Percentiles rank a stretch among this genome's conserved stretches.
These are phyloP conservation scores for Yamadazyma oceani DNA, from an alignment of 1,139 yeast species.

Conservation along the genomic window DNA sequence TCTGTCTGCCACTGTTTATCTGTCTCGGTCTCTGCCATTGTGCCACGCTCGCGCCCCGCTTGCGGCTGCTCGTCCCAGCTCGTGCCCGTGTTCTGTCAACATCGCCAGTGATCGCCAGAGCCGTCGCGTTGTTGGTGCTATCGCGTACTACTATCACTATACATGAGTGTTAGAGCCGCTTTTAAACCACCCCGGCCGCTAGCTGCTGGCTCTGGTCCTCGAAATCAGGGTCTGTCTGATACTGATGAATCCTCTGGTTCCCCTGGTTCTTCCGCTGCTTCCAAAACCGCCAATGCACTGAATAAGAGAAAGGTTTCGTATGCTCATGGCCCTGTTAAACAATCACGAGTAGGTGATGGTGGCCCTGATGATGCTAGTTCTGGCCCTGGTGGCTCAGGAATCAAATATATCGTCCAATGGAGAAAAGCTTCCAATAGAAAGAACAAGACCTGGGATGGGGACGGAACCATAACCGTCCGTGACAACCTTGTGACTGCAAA, in stretches of 20 bases:
- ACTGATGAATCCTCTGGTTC: no score
- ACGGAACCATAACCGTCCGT: constrained; percentile 52
- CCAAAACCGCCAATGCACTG: not conserved
- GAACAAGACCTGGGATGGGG: constrained; percentile 95
- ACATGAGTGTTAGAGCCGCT: constrained; percentile 12
- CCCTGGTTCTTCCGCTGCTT: no score
- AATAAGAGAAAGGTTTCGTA: not conserved
- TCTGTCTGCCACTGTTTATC: no score
- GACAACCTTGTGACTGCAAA: constrained; percentile 11
- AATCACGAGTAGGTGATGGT: no score
- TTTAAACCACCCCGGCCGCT: constrained; percentile 18
- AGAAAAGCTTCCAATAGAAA: constrained; percentile 73
- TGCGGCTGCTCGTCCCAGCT: no score
- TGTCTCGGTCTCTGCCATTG: no score
- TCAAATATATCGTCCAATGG: constrained; percentile 50
- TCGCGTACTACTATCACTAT: not conserved
- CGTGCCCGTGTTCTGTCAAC: not conserved
- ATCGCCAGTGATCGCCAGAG: not conserved
- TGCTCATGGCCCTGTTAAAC: not conserved
- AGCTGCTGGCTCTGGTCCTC: not conserved
- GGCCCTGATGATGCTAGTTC: no score
- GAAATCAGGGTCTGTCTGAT: no score
- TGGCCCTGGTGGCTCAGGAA: no score
- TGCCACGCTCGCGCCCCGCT: no score
- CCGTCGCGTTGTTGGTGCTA: not conserved